These are phyloP conservation scores for Fusarium cicatricum DNA, from an alignment of 2,329 filamentous ascomycete genomes.

Conservation along the genomic window DNA sequence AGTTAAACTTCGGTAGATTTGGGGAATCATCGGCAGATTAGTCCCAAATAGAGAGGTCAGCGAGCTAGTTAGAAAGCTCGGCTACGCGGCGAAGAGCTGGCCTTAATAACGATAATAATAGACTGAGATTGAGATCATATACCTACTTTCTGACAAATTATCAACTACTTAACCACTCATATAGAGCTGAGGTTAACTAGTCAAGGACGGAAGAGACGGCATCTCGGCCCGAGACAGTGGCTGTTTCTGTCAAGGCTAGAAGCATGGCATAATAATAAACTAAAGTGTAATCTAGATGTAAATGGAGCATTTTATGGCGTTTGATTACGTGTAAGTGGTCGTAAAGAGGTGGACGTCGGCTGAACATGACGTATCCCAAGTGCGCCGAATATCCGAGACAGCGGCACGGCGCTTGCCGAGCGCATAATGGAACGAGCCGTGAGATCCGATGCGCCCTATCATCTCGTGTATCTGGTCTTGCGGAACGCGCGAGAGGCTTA, in stretches of 20 bases:
- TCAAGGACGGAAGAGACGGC: not conserved
- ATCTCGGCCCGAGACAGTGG: not conserved
- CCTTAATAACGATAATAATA: no score
- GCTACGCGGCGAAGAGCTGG: no score
- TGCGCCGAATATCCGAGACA: slow-evolving; percentile 32
- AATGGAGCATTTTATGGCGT: no score
- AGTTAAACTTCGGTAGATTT: no score
- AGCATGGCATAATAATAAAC: not conserved
- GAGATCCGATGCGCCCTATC: slow-evolving; percentile 24
- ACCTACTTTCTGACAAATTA: no score
- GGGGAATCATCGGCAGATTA: no score
- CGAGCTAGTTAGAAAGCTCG: no score
- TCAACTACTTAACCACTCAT: no score
- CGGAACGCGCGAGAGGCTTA: slow-evolving; percentile 8
- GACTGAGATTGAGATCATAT: no score
- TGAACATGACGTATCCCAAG: slow-evolving; percentile 8
- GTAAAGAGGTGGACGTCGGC: not conserved
- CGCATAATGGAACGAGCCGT: slow-evolving; percentile 25
- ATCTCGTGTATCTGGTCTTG: not conserved
- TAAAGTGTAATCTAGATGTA: not conserved
- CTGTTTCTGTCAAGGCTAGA: not conserved
- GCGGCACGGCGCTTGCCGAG: slow-evolving; percentile 28
- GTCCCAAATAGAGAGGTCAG: no score
- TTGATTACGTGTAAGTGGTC: slow-evolving; percentile 9
- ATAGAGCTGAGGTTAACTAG: no score